Percentiles rank a stretch among this genome's conserved stretches.
These are phyloP conservation scores for Pseudonitzschia delicatissima DNA, from an alignment of 108 stramenopile genomes.

Conservation along the genomic window DNA sequence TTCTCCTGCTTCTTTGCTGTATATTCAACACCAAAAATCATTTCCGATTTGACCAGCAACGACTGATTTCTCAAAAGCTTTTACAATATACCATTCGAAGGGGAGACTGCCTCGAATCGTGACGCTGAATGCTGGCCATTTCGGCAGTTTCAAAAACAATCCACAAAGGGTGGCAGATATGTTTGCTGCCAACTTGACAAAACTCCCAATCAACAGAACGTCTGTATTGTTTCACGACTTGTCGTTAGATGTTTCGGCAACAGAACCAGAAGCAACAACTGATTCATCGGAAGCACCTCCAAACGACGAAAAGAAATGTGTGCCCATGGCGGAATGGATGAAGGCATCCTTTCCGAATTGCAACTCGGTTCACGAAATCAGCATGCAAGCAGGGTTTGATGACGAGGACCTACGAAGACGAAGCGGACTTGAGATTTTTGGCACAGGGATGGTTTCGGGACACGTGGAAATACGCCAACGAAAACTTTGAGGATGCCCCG, in stretches of 20 bases:
- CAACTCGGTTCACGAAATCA: constrained; percentile 70
- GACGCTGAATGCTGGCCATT: no score
- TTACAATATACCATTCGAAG: no score
- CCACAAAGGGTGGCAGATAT: no score
- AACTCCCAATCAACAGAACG: no score
- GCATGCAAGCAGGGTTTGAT: constrained; percentile 21
- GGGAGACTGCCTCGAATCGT: no score
- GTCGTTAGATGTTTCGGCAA: no score
- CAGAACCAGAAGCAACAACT: neutral
- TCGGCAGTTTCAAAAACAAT: no score
- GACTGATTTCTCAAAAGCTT: no score
- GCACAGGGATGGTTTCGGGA: constrained; percentile 85
- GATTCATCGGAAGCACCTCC: no score
- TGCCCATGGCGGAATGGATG: constrained; percentile 68
- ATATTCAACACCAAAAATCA: neutral
- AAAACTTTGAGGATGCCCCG: neutral
- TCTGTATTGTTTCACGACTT: no score
- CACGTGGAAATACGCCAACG: constrained; percentile 56
- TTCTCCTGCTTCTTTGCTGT: neutral
- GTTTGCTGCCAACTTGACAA: no score
- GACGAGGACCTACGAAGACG: neutral
- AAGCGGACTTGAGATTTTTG: constrained; percentile 46
- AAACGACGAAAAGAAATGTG: constrained; percentile 29
- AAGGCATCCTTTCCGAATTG: constrained; percentile 60
- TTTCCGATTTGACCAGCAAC: neutral